phyloP scores from a whole-genome alignment of 2,329 filamentous ascomycete species.

The Aspergillus awamori region DNA sequence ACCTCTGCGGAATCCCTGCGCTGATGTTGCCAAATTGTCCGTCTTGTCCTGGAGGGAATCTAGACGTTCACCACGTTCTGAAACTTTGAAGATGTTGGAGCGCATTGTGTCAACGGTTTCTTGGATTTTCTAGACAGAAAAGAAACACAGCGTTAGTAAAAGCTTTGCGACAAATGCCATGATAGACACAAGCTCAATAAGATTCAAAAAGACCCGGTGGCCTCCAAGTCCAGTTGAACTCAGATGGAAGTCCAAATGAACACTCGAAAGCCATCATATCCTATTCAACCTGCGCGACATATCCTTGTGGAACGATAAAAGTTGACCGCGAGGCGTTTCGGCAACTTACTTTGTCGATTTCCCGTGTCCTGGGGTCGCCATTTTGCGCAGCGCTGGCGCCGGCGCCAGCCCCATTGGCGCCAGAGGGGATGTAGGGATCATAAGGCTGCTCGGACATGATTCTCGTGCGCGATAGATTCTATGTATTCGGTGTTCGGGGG shows the following conservation, averaged over 20 bases:
- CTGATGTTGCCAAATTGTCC: constrained; percentile 87
- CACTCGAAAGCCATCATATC: not conserved
- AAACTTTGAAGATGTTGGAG: constrained; percentile 96
- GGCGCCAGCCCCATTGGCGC: constrained; percentile 50
- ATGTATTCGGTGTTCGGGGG: constrained; percentile 11
- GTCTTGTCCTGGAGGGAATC: constrained; percentile 90
- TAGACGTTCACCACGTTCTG: constrained; percentile 85
- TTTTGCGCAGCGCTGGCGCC: constrained; percentile 53
- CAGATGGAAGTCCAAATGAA: not conserved
- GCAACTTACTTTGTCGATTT: constrained; percentile 80
- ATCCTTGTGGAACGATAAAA: not conserved
- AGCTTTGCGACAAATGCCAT: not conserved
- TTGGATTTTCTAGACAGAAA: constrained; percentile 79
- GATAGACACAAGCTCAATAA: not conserved
- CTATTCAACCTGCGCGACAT: not conserved
- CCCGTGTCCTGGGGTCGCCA: constrained; percentile 68
- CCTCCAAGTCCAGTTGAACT: not conserved
- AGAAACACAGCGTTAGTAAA: constrained; percentile 4
- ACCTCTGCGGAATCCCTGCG: constrained; percentile 92
- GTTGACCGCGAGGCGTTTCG: not conserved
- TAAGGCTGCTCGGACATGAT: constrained; percentile 70
- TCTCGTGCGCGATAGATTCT: constrained; percentile 21
- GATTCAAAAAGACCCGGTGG: not conserved
- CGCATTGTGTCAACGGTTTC: constrained; percentile 94
- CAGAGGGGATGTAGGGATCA: constrained; percentile 84